Evolutionary conservation across 495 filamentous ascomycete species (phyloP).

Genomic region (Terfezia claveryi): DNA sequence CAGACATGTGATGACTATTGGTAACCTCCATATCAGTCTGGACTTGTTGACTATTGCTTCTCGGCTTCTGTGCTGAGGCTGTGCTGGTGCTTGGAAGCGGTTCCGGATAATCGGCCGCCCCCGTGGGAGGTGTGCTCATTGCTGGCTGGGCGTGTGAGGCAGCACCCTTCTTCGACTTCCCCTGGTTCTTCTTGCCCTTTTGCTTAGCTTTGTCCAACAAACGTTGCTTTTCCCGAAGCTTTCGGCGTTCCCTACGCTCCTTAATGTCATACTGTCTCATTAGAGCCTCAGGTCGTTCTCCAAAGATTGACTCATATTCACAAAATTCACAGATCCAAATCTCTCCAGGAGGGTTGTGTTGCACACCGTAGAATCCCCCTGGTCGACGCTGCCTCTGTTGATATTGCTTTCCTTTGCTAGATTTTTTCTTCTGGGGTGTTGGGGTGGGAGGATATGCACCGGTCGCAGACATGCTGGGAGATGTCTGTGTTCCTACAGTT

Average conservation of each 20-base stretch:
- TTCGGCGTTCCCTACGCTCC: conserved; percentile 62
- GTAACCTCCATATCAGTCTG: conserved; percentile 15
- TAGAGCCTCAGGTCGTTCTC: conserved; percentile 56
- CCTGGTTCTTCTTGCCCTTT: conserved; percentile 50
- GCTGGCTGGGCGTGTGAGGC: not conserved
- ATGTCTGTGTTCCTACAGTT: conserved; percentile 20
- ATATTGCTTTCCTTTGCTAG: conserved; percentile 37
- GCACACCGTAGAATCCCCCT: conserved; percentile 50
- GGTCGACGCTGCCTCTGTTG: conserved; percentile 38
- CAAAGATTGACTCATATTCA: conserved; percentile 73
- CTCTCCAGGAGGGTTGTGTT: conserved; percentile 45
- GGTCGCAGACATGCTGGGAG: conserved; percentile 14
- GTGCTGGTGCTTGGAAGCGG: conserved; percentile 12
- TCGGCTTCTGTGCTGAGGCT: conserved; percentile 14
- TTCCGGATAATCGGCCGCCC: not conserved
- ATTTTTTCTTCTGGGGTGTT: conserved; percentile 29
- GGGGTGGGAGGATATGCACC: conserved; percentile 21
- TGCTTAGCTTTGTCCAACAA: conserved; percentile 86
- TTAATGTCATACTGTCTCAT: conserved; percentile 89
- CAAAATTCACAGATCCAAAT: conserved; percentile 92
- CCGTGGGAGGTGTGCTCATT: not conserved
- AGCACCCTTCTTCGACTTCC: not conserved
- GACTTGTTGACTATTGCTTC: conserved; percentile 16
- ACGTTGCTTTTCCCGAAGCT: conserved; percentile 58
- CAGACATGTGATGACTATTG: conserved; percentile 14